Conservation (phyloP, 2,329 filamentous ascomycete genomes). For the Penicillium nordicum region DNA sequence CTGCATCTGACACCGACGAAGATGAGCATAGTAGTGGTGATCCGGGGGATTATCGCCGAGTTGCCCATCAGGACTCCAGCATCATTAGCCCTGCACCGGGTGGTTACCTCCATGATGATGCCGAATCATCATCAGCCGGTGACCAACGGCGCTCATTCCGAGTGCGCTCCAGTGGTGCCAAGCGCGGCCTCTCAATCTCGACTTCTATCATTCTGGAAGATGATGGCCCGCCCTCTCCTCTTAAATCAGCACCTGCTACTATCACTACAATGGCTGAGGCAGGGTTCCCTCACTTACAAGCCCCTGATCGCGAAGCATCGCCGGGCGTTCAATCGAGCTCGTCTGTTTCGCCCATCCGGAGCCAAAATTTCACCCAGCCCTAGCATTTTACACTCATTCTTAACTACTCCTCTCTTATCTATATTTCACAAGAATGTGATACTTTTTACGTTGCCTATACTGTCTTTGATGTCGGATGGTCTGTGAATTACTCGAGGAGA, state of each 20-base stretch:
- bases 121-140: conserved; percentile 25
- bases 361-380: conserved; percentile 11
- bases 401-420: conserved; percentile 10
- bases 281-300: conserved; percentile 19
- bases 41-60: conserved; percentile 26
- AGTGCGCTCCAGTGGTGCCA: conserved; percentile 33
- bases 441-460: conserved; percentile 1
- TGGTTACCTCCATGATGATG: conserved; percentile 21
- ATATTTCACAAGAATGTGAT: conserved; percentile 15
- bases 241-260: conserved; percentile 33
- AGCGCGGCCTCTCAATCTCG: conserved; percentile 28
- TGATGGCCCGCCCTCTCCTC: conserved; percentile 24
- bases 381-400: conserved; percentile 13
- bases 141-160: conserved; percentile 32
- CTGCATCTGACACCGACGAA: conserved; percentile 29
- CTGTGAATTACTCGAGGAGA: background rate
- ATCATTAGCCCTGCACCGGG: conserved; percentile 18
- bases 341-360: conserved; percentile 16
- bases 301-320: conserved; percentile 21
- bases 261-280: conserved; percentile 28
- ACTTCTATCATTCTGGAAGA: conserved; percentile 32
- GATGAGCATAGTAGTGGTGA: conserved; percentile 22
- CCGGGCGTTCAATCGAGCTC: conserved; percentile 28
- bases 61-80: conserved; percentile 24
- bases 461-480: conserved; percentile 4